A percentile compares a stretch with the other conserved stretches of the same genome.
Evolutionary conservation across 768 basidiomycete genomes (phyloP).

Genomic region (Leccinum longicurvipes): DNA sequence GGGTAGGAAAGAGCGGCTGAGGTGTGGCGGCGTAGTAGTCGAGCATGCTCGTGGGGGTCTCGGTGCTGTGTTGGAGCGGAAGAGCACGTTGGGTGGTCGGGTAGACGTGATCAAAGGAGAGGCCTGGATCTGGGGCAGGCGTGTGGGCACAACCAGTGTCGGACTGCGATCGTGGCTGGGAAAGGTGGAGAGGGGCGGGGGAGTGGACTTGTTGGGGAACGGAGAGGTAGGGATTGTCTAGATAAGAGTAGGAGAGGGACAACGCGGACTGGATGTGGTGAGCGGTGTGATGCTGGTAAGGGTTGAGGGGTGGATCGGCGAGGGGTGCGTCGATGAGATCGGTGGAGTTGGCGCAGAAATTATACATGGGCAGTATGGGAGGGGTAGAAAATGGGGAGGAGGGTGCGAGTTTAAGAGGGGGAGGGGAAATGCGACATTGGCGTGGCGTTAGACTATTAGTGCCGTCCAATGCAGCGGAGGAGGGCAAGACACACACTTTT

Average conservation of each 20-base stretch:
- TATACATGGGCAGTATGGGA: constrained; percentile 11
- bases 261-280: neutral
- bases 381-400: no score
- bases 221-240: constrained; percentile 9
- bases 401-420: constrained; percentile 4
- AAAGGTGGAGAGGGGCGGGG: neutral
- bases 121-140: constrained; percentile 3
- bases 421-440: neutral
- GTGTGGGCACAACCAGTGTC: constrained; percentile 6
- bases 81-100: constrained; percentile 3
- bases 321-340: constrained; percentile 11
- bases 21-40: constrained; percentile 22
- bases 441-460: neutral
- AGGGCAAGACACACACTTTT: neutral
- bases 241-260: constrained; percentile 16
- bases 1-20: constrained; percentile 57
- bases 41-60: constrained; percentile 5
- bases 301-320: neutral
- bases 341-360: neutral
- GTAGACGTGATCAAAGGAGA: constrained; percentile 10
- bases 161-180: neutral
- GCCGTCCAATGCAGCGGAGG: neutral
- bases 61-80: neutral
- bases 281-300: neutral
- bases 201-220: neutral